A percentile compares a stretch with the other conserved stretches of the same genome.
Conservation (phyloP, 257 asterid species). For the Fraxinus anomala region DNA sequence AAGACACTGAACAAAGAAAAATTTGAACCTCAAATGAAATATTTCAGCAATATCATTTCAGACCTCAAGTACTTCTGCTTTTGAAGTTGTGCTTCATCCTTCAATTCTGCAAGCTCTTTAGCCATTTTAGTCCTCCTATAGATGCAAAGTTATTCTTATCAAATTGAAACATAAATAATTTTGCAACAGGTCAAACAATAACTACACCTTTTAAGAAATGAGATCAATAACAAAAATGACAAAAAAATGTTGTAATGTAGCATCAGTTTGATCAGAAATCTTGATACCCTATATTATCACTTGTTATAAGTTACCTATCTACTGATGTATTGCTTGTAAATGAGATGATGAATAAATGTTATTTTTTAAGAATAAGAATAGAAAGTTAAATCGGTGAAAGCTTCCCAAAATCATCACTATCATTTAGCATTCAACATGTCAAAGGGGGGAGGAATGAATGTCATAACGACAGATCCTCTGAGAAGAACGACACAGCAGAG, state of each 20-base stretch:
- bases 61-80: constrained; percentile 67
- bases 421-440: background rate
- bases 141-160: constrained; percentile 1
- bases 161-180: background rate
- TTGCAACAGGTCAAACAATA: constrained; percentile 4
- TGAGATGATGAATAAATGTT: background rate
- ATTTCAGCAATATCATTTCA: constrained; percentile 27
- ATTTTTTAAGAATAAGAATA: background rate
- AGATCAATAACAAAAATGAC: background rate
- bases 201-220: constrained; percentile 3
- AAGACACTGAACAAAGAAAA: constrained; percentile 1
- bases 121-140: constrained; percentile 90
- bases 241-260: background rate
- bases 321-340: background rate
- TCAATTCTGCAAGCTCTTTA: constrained; percentile 75
- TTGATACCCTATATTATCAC: background rate
- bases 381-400: background rate
- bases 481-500: background rate
- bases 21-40: constrained; percentile 11
- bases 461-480: background rate
- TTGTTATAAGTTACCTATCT: constrained; percentile 1
- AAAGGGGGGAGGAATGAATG: background rate
- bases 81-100: constrained; percentile 67
- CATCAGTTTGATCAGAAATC: constrained; percentile 7
- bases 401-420: background rate